Evolutionary conservation across 306 rosid genomes (phyloP).

Genomic region (Arachis hypogaea): DNA sequence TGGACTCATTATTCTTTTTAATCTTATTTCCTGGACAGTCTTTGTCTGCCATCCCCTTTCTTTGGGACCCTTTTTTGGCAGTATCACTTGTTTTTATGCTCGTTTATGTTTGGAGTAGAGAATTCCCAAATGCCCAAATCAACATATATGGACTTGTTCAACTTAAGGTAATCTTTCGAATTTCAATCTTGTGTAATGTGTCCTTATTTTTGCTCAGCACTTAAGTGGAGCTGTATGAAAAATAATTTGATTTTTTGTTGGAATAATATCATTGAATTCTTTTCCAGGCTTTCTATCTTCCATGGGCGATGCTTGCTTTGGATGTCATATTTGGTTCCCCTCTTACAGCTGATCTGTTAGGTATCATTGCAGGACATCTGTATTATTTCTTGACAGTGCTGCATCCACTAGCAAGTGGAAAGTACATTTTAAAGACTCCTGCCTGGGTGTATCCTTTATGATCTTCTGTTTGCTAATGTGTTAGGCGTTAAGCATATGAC

Average conservation of each 20-base stretch:
- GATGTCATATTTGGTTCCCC: conserved; percentile 89
- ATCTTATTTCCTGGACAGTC: conserved; percentile 47
- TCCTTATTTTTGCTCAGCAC: conserved; percentile 15
- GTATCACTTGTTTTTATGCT: conserved; percentile 94
- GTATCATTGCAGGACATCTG: conserved; percentile 93
- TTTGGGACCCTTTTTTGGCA: conserved; percentile 66
- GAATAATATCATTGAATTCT: conserved; percentile 16
- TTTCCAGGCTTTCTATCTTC: conserved; percentile 94
- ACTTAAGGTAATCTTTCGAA: conserved; percentile 64
- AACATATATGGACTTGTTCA: conserved; percentile 90
- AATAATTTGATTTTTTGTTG: conserved; percentile 26
- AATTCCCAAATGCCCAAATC: conserved; percentile 86
- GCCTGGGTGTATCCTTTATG: conserved; percentile 91
- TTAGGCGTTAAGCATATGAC: conserved; percentile 18
- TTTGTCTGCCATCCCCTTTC: conserved; percentile 70
- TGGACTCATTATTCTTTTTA: conserved; percentile 29
- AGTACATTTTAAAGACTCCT: conserved; percentile 77
- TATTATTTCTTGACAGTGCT: conserved; percentile 93
- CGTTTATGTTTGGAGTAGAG: conserved; percentile 95
- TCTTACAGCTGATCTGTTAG: conserved; percentile 69
- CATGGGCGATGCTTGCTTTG: conserved; percentile 95
- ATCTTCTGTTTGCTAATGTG: conserved; percentile 16
- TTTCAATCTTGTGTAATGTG: conserved; percentile 12
- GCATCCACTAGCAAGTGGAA: conserved; percentile 93
- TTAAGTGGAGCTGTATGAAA: conserved; percentile 25